phyloP scores from a whole-genome alignment of 306 rosid species.

The Spatholobus suberectus region DNA sequence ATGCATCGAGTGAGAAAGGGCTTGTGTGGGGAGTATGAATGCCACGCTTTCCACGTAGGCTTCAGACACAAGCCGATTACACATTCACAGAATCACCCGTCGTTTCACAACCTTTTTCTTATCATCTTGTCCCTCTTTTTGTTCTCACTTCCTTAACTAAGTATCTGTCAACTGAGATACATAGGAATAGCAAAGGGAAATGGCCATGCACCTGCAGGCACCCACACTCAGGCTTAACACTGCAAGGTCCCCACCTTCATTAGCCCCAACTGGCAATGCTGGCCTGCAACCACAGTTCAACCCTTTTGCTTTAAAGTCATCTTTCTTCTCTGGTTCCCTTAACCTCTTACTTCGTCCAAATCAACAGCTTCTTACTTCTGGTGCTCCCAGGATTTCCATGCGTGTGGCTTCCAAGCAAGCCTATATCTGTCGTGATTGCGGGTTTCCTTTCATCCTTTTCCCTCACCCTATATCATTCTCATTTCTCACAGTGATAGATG shows the following conservation, averaged over 20 bases:
- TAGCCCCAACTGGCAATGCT: conserved; percentile 47
- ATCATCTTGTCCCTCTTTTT: conserved; percentile 27
- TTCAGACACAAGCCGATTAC: conserved; percentile 32
- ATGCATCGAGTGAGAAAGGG: not conserved
- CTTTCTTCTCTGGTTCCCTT: conserved; percentile 61
- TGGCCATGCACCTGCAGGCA: conserved; percentile 65
- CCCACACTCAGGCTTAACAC: conserved; percentile 26
- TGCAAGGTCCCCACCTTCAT: conserved; percentile 40
- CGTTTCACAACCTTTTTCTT: conserved; percentile 41
- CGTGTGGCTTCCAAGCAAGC: conserved; percentile 86
- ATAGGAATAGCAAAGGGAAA: conserved; percentile 25
- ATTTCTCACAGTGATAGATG: not conserved
- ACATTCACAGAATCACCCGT: conserved; percentile 12
- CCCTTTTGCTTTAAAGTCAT: conserved; percentile 55
- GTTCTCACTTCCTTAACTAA: not conserved
- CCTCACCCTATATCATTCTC: not conserved
- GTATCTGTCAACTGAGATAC: not conserved
- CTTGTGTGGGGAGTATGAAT: conserved; percentile 46
- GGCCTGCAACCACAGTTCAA: conserved; percentile 43
- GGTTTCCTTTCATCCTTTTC: conserved; percentile 52
- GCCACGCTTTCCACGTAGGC: conserved; percentile 50
- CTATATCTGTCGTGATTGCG: conserved; percentile 98
- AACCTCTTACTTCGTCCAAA: conserved; percentile 48
- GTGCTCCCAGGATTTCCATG: conserved; percentile 77
- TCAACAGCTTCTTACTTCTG: conserved; percentile 37